Percentiles rank a stretch among this genome's conserved stretches.
phyloP scores from a whole-genome alignment of 768 basidiomycete genomes.

The Amanita molliuscula region DNA sequence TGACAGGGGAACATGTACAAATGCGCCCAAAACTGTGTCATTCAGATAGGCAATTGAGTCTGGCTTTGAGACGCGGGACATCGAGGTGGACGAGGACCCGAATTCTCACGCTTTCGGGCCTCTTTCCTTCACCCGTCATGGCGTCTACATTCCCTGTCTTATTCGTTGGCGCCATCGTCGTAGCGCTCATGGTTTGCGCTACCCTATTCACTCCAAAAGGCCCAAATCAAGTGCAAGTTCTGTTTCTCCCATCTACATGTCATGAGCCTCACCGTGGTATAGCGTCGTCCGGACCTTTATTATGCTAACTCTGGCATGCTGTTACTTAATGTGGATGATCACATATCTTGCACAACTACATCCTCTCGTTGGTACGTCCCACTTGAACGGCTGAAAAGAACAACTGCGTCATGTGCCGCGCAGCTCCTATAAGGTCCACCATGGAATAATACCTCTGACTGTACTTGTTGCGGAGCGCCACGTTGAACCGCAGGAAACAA shows the following conservation, averaged over 20 bases:
- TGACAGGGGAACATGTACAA: slow-evolving; percentile 46
- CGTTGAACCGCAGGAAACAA: background rate
- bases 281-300: slow-evolving; percentile 79
- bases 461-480: background rate
- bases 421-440: slow-evolving; percentile 1
- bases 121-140: slow-evolving; percentile 35
- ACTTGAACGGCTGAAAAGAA: background rate
- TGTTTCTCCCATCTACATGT: background rate
- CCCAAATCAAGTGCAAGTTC: slow-evolving; percentile 76
- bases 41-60: slow-evolving; percentile 41
- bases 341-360: slow-evolving; percentile 95
- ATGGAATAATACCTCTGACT: background rate
- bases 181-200: slow-evolving; percentile 51
- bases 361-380: slow-evolving; percentile 68
- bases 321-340: slow-evolving; percentile 95
- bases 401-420: background rate
- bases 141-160: slow-evolving; percentile 61
- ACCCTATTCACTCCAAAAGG: slow-evolving; percentile 79
- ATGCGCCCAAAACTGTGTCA: slow-evolving; percentile 56
- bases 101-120: background rate
- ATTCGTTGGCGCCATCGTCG: slow-evolving; percentile 52
- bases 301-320: slow-evolving; percentile 68
- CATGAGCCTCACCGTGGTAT: background rate
- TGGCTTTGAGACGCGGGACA: slow-evolving; percentile 42
- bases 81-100: slow-evolving; percentile 17